Percentiles rank a stretch among this genome's conserved stretches.
These are phyloP conservation scores for Colletotrichum sp. DNA, from an alignment of 2,329 filamentous ascomycete species.

Conservation along the genomic window DNA sequence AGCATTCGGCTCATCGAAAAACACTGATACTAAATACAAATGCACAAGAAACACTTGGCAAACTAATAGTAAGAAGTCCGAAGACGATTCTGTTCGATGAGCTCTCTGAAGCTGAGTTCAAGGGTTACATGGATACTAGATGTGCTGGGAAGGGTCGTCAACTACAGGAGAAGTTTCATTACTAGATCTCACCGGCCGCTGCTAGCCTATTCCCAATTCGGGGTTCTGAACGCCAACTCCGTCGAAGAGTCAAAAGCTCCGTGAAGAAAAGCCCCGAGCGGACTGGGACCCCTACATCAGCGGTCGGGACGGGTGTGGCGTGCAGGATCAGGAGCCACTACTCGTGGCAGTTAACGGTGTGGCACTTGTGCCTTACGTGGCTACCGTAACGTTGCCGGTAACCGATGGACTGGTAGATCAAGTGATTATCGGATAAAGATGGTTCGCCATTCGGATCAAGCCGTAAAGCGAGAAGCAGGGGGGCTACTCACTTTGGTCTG, in stretches of 20 bases:
- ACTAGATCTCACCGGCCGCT: neutral
- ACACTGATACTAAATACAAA: neutral
- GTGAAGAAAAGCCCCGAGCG: neutral
- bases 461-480: neutral
- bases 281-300: neutral
- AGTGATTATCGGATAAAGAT: neutral
- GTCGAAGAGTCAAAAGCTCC: neutral
- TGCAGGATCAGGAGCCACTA: neutral
- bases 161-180: neutral
- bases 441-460: neutral
- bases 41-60: neutral
- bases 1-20: neutral
- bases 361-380: neutral
- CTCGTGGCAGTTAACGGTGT: neutral
- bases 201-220: neutral
- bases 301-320: neutral
- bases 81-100: neutral
- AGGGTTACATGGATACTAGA: neutral
- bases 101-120: neutral
- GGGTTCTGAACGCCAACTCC: rapidly evolving
- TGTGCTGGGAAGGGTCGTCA: neutral
- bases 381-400: neutral
- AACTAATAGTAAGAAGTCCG: neutral
- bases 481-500: neutral
- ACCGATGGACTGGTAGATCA: neutral